phyloP scores from a whole-genome alignment of 805 yeast genomes.

The Yarrowia bubula region DNA sequence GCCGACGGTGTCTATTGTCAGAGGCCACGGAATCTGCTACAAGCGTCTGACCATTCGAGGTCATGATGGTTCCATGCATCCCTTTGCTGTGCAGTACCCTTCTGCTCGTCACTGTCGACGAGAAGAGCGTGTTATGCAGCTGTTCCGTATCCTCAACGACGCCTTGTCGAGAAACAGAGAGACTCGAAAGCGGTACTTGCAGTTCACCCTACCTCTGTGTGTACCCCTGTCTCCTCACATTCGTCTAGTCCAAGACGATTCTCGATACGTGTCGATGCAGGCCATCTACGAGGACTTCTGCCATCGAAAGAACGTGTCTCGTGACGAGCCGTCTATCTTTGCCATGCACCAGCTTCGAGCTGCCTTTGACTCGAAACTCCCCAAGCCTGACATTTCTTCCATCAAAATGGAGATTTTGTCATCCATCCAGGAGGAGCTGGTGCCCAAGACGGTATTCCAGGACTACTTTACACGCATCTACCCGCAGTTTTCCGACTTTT shows the following conservation, averaged over 20 bases:
- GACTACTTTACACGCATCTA: slow-evolving; percentile 71
- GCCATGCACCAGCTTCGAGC: slow-evolving; percentile 82
- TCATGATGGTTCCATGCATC: slow-evolving; percentile 85
- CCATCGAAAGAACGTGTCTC: slow-evolving; percentile 62
- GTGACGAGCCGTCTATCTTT: slow-evolving; percentile 88
- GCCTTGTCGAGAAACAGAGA: slow-evolving; percentile 78
- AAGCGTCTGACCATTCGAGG: slow-evolving; percentile 88
- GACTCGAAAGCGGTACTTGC: slow-evolving; percentile 79
- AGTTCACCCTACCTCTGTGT: slow-evolving; percentile 84
- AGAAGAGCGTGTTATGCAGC: slow-evolving; percentile 90
- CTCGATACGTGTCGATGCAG: slow-evolving; percentile 71
- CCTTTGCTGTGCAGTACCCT: slow-evolving; percentile 95
- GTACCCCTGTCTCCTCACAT: slow-evolving; percentile 94
- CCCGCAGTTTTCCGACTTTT: slow-evolving; percentile 84
- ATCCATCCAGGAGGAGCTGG: slow-evolving; percentile 82
- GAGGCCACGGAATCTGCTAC: slow-evolving; percentile 88
- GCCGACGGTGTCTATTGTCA: slow-evolving; percentile 80
- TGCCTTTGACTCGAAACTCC: slow-evolving; percentile 89
- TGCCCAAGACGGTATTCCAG: slow-evolving; percentile 79
- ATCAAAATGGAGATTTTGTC: slow-evolving; percentile 87
- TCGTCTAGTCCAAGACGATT: slow-evolving; percentile 81
- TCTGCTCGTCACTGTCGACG: slow-evolving; percentile 97
- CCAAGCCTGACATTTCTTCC: slow-evolving; percentile 86
- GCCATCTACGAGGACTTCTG: slow-evolving; percentile 87
- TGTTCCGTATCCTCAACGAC: slow-evolving; percentile 85